Base-by-base conservation (phyloP, 805 yeast genomes). In the Priceomyces haplophilus region DNA sequence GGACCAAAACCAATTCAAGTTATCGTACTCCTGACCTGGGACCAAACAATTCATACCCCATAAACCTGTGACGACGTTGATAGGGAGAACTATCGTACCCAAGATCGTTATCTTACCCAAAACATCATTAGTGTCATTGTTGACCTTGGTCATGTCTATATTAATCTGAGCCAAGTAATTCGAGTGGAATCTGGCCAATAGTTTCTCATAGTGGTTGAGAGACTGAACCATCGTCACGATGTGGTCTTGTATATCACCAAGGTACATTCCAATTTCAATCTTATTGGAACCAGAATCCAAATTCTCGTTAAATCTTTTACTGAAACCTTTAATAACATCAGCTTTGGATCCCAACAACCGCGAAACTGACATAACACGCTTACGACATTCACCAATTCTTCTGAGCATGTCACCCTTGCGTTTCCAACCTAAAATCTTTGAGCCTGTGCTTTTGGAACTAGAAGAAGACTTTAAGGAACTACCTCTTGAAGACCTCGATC, bases 1-100 rank as follows among this genome's bases (percentile, higher is more conserved):
- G 2, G 65, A 58, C 54, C 60, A 67, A 49, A 71, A 71, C 76
- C 76, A 71, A 15, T 56, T 50, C 42, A 71, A 55, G 2, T 73
- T 72, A 11, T 55, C 64, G 33, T 57, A 53, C 23, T 60, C 71
- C 60, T 91, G 98, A 0, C 99, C 99, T 0, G 99, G 99, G 27
- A 93, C 99, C 8, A 88, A 55, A 51, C 93, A 95, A 67, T 93
- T 93, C 99, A 93, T 93, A 43, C 99, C 99, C 98, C 98, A 93
- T 37, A 93, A 67, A 16, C 99, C 99, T 0, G 99, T 93, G 17
- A 93, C 84, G 42, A 93, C 88, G 59, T 93, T 93, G 78, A 93
- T 79, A 3, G 99, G 99, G 45, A 93, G 69, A 16, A 93, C 97
- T 43, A 93, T 88, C 0, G 98, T 88, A 76, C 98, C 99, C 48